A percentile compares a stretch with the other conserved stretches of the same genome.
phyloP scores from a whole-genome alignment of 176 grass and related monocot species.

The Saccharum spontaneum region DNA sequence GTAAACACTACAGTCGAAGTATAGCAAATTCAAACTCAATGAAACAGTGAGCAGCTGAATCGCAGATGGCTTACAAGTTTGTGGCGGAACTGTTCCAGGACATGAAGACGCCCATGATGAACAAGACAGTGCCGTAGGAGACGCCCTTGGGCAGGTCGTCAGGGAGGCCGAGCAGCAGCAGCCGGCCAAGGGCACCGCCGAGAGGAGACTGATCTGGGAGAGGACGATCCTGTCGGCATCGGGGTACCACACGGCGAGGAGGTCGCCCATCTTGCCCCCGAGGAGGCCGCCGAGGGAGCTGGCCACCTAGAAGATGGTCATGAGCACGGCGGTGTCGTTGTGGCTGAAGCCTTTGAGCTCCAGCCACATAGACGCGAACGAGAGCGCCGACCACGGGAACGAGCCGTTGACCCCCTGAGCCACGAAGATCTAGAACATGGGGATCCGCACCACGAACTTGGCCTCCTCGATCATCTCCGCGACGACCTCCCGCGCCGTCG shows the following conservation, averaged over 20 bases:
- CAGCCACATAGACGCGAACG: slow-evolving; percentile 86
- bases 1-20: too few relatives aligned
- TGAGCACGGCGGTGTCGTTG: slow-evolving; percentile 45
- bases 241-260: slow-evolving; percentile 48
- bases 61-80: slow-evolving; percentile 51
- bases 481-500: slow-evolving; percentile 26
- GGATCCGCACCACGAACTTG: slow-evolving; percentile 57
- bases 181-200: slow-evolving; percentile 55
- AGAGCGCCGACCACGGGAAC: slow-evolving; percentile 70
- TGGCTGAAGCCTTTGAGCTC: slow-evolving; percentile 84
- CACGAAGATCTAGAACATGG: slow-evolving; percentile 67
- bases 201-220: slow-evolving; percentile 62
- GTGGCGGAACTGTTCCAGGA: slow-evolving; percentile 78
- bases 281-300: slow-evolving; percentile 60
- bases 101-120: slow-evolving; percentile 62
- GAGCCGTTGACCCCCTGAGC: slow-evolving; percentile 74
- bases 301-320: slow-evolving; percentile 49
- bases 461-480: slow-evolving; percentile 55
- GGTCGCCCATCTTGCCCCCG: slow-evolving; percentile 57
- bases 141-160: slow-evolving; percentile 52
- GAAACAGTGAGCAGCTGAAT: too few relatives aligned
- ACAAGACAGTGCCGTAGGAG: slow-evolving; percentile 39
- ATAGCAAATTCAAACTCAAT: too few relatives aligned
- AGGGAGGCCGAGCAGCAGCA: slow-evolving; percentile 57
- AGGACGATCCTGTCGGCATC: slow-evolving; percentile 61